Percentiles rank a stretch among this genome's conserved stretches.
phyloP scores from a whole-genome alignment of 192 early-diverging fungal genomes.

The Backusella sp. region DNA sequence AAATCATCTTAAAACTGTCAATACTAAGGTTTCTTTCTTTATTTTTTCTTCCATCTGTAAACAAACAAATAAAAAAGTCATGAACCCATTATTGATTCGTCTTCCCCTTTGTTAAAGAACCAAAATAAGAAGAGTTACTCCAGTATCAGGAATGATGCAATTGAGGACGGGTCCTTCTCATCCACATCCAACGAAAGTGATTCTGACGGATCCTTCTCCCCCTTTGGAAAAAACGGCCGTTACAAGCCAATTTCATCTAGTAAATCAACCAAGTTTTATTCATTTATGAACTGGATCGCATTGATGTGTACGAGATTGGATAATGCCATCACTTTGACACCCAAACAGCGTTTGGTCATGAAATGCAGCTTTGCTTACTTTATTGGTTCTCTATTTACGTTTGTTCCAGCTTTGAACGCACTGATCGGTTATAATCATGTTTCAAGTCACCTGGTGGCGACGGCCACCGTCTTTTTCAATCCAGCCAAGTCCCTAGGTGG shows the following conservation, averaged over 20 bases:
- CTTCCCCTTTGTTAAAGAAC: background rate
- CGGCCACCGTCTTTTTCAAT: conserved; percentile 72
- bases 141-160: background rate
- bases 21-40: background rate
- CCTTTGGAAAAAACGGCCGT: background rate
- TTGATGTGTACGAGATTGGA: background rate
- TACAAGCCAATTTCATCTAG: background rate
- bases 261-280: background rate
- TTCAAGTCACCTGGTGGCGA: conserved; percentile 67
- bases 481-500: conserved; percentile 72
- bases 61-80: conserved; percentile 9
- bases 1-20: background rate
- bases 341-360: conserved; percentile 41
- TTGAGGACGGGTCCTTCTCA: conserved; percentile 17
- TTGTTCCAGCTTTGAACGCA: conserved; percentile 49
- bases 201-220: conserved; percentile 17
- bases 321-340: background rate
- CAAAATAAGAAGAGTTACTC: conserved; percentile 3
- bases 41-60: background rate
- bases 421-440: conserved; percentile 56
- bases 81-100: background rate
- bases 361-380: conserved; percentile 68
- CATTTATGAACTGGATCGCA: background rate
- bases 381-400: conserved; percentile 65
- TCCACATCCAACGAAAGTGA: conserved; percentile 9